A percentile compares a stretch with the other conserved stretches of the same genome.
Evolutionary conservation across 192 early-diverging fungal genomes (phyloP).

Genomic region (Phycomyces blakesleeanus): DNA sequence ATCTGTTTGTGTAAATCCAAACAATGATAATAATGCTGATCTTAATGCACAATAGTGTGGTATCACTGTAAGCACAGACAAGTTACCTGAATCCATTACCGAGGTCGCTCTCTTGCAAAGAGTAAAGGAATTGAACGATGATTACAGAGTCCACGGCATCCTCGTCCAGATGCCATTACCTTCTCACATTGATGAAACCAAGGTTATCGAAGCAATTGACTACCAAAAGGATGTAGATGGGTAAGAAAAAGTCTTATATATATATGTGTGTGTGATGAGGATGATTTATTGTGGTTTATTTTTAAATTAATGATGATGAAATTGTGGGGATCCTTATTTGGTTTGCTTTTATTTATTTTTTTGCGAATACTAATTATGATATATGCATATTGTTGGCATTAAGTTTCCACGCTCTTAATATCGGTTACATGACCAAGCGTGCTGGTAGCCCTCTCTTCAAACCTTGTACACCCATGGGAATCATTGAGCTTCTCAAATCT

Average conservation of each 20-base stretch:
- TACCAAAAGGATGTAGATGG: conserved; percentile 94
- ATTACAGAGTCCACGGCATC: conserved; percentile 87
- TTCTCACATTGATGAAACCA: conserved; percentile 71
- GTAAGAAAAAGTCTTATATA: conserved; percentile 32
- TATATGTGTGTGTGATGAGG: neutral
- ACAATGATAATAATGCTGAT: neutral
- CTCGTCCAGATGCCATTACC: conserved; percentile 94
- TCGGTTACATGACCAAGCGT: conserved; percentile 84
- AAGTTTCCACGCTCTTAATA: conserved; percentile 91
- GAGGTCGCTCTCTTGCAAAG: conserved; percentile 66
- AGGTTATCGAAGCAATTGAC: conserved; percentile 78
- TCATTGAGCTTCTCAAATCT: conserved; percentile 77
- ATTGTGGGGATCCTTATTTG: no score
- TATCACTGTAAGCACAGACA: conserved; percentile 65
- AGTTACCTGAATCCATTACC: conserved; percentile 58
- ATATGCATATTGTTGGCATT: no score
- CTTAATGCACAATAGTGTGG: conserved; percentile 42
- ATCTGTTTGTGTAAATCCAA: neutral
- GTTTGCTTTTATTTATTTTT: no score
- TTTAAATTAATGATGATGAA: no score
- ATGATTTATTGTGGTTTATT: neutral
- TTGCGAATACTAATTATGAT: no score
- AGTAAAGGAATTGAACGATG: conserved; percentile 74
- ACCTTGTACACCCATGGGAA: conserved; percentile 92
- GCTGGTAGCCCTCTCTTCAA: conserved; percentile 76